These are phyloP conservation scores for Haplosporangium sp. DNA, from an alignment of 371 early-diverging fungal genomes.

Conservation along the genomic window DNA sequence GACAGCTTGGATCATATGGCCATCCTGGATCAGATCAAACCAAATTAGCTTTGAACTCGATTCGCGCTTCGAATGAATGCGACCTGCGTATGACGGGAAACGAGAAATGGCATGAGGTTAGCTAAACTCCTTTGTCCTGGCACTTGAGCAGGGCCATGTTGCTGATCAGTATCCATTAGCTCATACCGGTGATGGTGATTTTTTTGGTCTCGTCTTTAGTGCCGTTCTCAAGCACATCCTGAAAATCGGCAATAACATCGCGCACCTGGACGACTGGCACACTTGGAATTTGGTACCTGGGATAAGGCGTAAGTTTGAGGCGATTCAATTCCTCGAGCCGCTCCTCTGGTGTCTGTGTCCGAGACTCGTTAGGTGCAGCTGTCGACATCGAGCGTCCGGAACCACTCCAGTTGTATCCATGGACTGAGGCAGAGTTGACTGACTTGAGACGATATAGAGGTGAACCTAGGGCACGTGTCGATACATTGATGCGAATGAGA, in stretches of 20 bases:
- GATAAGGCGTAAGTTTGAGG: conserved; percentile 34
- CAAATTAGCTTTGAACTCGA: conserved; percentile 81
- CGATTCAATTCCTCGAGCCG: conserved; percentile 33
- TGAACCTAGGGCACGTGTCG: background rate
- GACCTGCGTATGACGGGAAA: conserved; percentile 58
- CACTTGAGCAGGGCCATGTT: background rate
- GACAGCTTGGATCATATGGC: conserved; percentile 74
- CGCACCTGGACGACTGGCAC: conserved; percentile 17
- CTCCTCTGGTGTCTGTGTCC: conserved; percentile 19
- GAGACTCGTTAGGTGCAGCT: conserved; percentile 1
- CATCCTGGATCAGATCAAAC: conserved; percentile 76
- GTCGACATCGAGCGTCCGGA: background rate
- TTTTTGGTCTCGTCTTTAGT: conserved; percentile 33
- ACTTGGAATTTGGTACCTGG: conserved; percentile 35
- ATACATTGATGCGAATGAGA: background rate
- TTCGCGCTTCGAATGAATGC: conserved; percentile 73
- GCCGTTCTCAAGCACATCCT: conserved; percentile 26
- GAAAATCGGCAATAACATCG: conserved; percentile 26
- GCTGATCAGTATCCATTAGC: too few species aligned
- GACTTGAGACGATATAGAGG: background rate
- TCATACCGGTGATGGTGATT: conserved; percentile 31
- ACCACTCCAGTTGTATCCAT: background rate
- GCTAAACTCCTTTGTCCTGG: background rate
- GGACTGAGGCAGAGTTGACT: background rate
- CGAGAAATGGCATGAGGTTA: background rate